Evolutionary conservation across 495 filamentous ascomycete genomes (phyloP).

Genomic region (Penicillium diatomitis): DNA sequence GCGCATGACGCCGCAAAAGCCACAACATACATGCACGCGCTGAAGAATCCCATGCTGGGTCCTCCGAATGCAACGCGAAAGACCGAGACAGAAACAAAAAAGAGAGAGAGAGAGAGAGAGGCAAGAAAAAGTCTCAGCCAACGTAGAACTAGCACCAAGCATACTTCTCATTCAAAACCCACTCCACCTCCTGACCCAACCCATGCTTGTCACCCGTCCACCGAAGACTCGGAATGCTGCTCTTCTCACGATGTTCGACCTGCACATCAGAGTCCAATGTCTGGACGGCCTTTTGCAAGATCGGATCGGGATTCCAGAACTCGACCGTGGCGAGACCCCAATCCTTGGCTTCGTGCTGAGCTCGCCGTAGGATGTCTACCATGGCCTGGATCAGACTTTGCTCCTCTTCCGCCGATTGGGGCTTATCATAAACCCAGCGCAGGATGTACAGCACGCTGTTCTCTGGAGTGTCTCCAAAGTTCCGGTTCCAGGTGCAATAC

Average conservation of each 20-base stretch:
- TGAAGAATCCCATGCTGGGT: too few species aligned
- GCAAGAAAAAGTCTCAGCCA: neutral
- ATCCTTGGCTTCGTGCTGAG: constrained; percentile 45
- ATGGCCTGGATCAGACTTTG: constrained; percentile 33
- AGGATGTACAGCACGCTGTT: constrained; percentile 73
- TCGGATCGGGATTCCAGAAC: constrained; percentile 55
- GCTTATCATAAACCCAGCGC: constrained; percentile 61
- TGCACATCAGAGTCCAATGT: constrained; percentile 38
- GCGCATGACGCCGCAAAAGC: too few species aligned
- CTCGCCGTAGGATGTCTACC: constrained; percentile 42
- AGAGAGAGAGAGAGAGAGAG: constrained; percentile 1
- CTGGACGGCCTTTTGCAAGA: constrained; percentile 50
- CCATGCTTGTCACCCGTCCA: constrained; percentile 49
- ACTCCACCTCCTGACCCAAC: constrained; percentile 55
- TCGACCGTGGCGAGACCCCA: constrained; percentile 53
- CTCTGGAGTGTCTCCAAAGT: constrained; percentile 45
- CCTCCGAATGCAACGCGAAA: neutral
- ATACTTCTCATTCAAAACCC: constrained; percentile 89
- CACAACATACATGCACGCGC: too few species aligned
- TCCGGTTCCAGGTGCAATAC: constrained; percentile 77
- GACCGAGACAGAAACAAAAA: constrained; percentile 2
- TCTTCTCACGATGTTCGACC: constrained; percentile 50
- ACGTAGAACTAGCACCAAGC: constrained; percentile 64
- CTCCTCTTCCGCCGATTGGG: constrained; percentile 27
- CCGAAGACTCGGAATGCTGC: constrained; percentile 53